Percentiles rank a stretch among this genome's conserved stretches.
These are phyloP conservation scores for Chaetomium sp. DNA, from an alignment of 2,329 filamentous ascomycete species.

Conservation along the genomic window DNA sequence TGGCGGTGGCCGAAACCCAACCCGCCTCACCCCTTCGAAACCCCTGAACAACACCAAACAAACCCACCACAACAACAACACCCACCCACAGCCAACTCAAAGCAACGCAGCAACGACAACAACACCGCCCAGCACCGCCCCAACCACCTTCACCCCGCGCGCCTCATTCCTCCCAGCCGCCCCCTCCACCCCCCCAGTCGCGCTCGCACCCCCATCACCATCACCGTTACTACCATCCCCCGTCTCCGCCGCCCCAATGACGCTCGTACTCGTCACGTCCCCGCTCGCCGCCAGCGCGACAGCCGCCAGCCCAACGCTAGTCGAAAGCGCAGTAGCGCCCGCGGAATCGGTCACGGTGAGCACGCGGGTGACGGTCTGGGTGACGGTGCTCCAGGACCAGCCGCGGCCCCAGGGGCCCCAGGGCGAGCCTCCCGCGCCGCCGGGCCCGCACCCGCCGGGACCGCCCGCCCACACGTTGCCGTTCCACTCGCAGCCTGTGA, in stretches of 20 bases:
- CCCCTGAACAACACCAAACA: background rate
- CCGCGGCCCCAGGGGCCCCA: conserved; percentile 47
- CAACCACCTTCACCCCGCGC: conserved; percentile 26
- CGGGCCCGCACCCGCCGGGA: conserved; percentile 42
- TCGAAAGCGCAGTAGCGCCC: conserved; percentile 28
- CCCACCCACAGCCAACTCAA: conserved; percentile 22
- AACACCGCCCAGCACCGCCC: conserved; percentile 37
- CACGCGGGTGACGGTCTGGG: conserved; percentile 41
- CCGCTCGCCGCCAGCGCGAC: conserved; percentile 41
- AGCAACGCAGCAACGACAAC: conserved; percentile 38
- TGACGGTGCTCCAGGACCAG: conserved; percentile 44
- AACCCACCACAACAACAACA: background rate
- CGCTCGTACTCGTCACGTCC: conserved; percentile 38
- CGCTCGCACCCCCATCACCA: background rate
- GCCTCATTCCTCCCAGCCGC: conserved; percentile 4
- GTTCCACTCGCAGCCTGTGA: conserved; percentile 47
- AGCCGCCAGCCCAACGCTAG: conserved; percentile 36
- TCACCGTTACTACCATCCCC: background rate
- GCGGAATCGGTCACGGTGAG: conserved; percentile 38
- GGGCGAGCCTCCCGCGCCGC: conserved; percentile 39
- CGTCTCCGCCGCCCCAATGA: conserved; percentile 30
- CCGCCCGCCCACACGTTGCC: conserved; percentile 47
- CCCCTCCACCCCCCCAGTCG: background rate
- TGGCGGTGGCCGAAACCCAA: background rate
- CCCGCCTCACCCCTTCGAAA: background rate